Evolutionary conservation across 1,284 basidiomycete genomes (phyloP).

Genomic region (Lentinus polychrous): DNA sequence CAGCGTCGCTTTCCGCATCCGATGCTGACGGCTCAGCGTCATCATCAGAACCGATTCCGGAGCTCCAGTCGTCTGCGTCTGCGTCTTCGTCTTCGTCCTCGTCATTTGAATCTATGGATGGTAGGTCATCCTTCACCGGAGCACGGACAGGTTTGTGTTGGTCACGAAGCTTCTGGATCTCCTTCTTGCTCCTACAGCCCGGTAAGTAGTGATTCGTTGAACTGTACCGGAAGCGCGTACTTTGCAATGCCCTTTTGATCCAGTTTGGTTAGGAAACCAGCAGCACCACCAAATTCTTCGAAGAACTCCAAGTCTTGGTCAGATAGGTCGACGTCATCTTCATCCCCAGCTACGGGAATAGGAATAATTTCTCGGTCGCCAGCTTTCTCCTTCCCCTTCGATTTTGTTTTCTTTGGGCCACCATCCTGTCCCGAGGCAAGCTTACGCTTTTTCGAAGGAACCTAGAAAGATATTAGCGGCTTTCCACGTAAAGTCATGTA

Average conservation of each 20-base stretch:
- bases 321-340: constrained; percentile 43
- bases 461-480: constrained; percentile 17
- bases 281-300: constrained; percentile 48
- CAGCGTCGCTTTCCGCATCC: constrained; percentile 16
- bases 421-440: constrained; percentile 17
- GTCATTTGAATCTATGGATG: constrained; percentile 57
- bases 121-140: constrained; percentile 47
- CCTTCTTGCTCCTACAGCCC: constrained; percentile 69
- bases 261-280: constrained; percentile 53
- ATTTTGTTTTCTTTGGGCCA: constrained; percentile 22
- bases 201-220: constrained; percentile 1
- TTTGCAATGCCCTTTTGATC: constrained; percentile 68
- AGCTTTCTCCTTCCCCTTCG: constrained; percentile 52
- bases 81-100: constrained; percentile 39
- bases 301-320: constrained; percentile 59
- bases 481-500: not conserved
- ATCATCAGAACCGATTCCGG: constrained; percentile 28
- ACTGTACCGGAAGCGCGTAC: constrained; percentile 33
- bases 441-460: constrained; percentile 32
- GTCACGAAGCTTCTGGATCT: constrained; percentile 56
- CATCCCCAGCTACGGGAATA: constrained; percentile 43
- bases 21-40: constrained; percentile 25
- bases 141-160: constrained; percentile 52
- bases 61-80: constrained; percentile 54
- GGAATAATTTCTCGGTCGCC: constrained; percentile 53